These are phyloP conservation scores for Vigna trinervia DNA, from an alignment of 306 rosid species.

Conservation along the genomic window DNA sequence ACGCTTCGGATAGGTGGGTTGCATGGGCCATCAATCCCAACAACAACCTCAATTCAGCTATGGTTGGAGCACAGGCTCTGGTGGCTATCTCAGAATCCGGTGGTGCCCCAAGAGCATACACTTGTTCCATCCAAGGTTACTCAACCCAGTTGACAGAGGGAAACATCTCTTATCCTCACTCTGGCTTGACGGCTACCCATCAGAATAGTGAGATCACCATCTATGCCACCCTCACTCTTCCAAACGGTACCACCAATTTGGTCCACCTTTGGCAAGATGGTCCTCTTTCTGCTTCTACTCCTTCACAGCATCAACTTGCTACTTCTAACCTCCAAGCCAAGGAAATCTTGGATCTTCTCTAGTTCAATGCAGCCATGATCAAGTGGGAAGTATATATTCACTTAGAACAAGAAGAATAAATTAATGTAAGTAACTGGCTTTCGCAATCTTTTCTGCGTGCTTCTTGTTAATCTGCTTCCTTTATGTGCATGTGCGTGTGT, in stretches of 20 bases:
- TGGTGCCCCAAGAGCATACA: slow-evolving; percentile 43
- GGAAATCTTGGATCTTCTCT: slow-evolving; percentile 60
- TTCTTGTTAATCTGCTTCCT: neutral
- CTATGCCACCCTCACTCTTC: slow-evolving; percentile 58
- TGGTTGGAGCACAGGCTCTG: slow-evolving; percentile 67
- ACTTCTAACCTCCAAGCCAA: slow-evolving; percentile 13
- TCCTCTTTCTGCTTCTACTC: slow-evolving; percentile 43
- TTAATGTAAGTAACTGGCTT: neutral
- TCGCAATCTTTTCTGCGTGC: neutral
- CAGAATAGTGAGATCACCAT: slow-evolving; percentile 53
- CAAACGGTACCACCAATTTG: slow-evolving; percentile 40
- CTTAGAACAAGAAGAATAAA: neutral
- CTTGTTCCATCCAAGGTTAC: slow-evolving; percentile 4
- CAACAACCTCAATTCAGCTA: neutral
- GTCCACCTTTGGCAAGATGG: slow-evolving; percentile 82
- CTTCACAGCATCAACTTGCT: neutral
- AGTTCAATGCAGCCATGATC: slow-evolving; percentile 46
- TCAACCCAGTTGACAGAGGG: slow-evolving; percentile 35
- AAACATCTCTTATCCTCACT: slow-evolving; percentile 28
- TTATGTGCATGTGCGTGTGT: too few species aligned
- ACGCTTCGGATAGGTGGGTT: slow-evolving; percentile 57
- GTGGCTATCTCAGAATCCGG: slow-evolving; percentile 54
- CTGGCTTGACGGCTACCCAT: slow-evolving; percentile 39
- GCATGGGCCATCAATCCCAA: slow-evolving; percentile 74
- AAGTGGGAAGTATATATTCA: slow-evolving; percentile 33